These are phyloP conservation scores for Globisporangium viniferum DNA, from an alignment of 352 stramenopile genomes.

Conservation along the genomic window DNA sequence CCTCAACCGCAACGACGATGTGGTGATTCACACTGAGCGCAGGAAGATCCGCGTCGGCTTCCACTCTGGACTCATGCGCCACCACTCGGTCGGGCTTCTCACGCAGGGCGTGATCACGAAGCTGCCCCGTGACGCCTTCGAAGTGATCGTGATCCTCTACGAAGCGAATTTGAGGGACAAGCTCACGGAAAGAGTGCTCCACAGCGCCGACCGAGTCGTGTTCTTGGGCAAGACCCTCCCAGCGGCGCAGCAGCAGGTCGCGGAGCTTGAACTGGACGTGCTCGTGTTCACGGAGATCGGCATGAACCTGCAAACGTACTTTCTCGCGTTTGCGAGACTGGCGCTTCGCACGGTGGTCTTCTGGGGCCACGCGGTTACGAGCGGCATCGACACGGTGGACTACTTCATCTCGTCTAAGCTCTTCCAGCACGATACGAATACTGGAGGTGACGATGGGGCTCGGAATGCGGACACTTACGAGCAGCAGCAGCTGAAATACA, in stretches of 20 bases:
- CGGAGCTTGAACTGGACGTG: slow-evolving; percentile 44
- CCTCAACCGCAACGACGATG: not conserved
- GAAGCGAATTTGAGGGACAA: slow-evolving; percentile 18
- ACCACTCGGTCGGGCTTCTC: slow-evolving; percentile 59
- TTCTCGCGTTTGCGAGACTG: slow-evolving; percentile 48
- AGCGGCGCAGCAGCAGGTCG: slow-evolving; percentile 27
- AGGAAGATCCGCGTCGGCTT: slow-evolving; percentile 41
- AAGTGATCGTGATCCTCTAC: slow-evolving; percentile 28
- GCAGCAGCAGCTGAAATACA: slow-evolving; percentile 27
- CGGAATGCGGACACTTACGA: not conserved
- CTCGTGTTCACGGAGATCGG: slow-evolving; percentile 66
- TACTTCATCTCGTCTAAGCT: slow-evolving; percentile 60
- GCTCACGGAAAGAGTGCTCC: slow-evolving; percentile 14
- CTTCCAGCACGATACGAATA: slow-evolving; percentile 23
- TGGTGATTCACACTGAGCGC: not conserved
- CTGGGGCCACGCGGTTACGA: slow-evolving; percentile 64
- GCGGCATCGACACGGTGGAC: slow-evolving; percentile 46
- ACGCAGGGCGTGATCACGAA: slow-evolving; percentile 37
- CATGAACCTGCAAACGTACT: slow-evolving; percentile 54
- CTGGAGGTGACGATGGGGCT: not conserved
- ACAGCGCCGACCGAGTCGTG: slow-evolving; percentile 8
- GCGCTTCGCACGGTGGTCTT: slow-evolving; percentile 45
- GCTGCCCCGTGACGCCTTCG: slow-evolving; percentile 22
- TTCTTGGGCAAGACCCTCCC: slow-evolving; percentile 21
- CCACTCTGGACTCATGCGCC: slow-evolving; percentile 42